These are phyloP conservation scores for Ploettnerulaceae sp. DNA, from an alignment of 2,329 filamentous ascomycete species.

Conservation along the genomic window DNA sequence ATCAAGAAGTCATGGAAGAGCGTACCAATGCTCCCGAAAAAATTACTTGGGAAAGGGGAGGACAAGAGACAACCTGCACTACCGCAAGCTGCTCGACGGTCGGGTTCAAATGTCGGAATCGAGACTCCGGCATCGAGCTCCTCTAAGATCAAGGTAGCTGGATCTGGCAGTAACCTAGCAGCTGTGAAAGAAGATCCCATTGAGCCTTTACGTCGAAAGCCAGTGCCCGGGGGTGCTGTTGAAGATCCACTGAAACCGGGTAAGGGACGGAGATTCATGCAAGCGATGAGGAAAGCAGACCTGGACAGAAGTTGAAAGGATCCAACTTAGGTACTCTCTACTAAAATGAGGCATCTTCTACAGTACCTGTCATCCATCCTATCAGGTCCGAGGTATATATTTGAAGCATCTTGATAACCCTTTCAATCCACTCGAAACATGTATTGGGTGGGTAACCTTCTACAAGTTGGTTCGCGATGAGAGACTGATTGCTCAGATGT, in stretches of 20 bases:
- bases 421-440: no score
- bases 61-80: slow-evolving; percentile 27
- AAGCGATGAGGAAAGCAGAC: slow-evolving; percentile 26
- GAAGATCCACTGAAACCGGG: slow-evolving; percentile 17
- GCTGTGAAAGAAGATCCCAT: slow-evolving; percentile 18
- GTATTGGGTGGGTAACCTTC: no score
- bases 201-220: slow-evolving; percentile 13
- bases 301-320: slow-evolving; percentile 25
- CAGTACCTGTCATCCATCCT: neutral
- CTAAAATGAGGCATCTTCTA: no score
- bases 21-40: slow-evolving; percentile 25
- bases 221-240: neutral
- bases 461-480: no score
- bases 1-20: slow-evolving; percentile 27
- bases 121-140: slow-evolving; percentile 6
- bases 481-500: no score
- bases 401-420: no score
- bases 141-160: slow-evolving; percentile 9
- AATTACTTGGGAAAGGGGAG: slow-evolving; percentile 26
- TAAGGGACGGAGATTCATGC: slow-evolving; percentile 20
- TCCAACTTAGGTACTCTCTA: slow-evolving; percentile 8
- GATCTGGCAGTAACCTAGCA: slow-evolving; percentile 8
- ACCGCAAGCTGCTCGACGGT: slow-evolving; percentile 19
- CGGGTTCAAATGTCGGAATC: slow-evolving; percentile 7
- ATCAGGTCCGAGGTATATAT: no score